These are phyloP conservation scores for Immersiporthe knoxdaviesiana DNA, from an alignment of 2,329 filamentous ascomycete genomes.

Conservation along the genomic window DNA sequence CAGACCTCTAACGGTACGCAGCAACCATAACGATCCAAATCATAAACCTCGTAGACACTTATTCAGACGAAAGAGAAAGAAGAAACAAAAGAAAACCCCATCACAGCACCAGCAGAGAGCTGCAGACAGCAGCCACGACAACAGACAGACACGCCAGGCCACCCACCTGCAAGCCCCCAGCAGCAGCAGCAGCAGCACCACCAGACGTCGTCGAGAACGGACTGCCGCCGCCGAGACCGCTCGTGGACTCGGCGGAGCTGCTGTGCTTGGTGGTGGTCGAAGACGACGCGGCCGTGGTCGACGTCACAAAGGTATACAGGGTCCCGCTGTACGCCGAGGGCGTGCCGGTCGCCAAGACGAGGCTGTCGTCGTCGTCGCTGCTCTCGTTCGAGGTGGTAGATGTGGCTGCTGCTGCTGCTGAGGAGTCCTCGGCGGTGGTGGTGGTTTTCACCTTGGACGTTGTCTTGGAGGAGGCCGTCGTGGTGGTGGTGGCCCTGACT, in stretches of 20 bases:
- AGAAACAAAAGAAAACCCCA: background rate
- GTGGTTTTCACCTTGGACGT: background rate
- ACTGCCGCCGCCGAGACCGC: conserved; percentile 21
- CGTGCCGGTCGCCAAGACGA: conserved; percentile 23
- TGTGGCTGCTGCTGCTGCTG: background rate
- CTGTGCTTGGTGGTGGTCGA: background rate
- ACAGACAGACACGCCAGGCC: background rate
- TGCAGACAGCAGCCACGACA: background rate
- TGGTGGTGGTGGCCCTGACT: background rate
- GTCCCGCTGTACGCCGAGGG: conserved; percentile 10
- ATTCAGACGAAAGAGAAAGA: background rate
- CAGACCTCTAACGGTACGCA: background rate
- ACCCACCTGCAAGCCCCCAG: too few species aligned
- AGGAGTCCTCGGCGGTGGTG: background rate
- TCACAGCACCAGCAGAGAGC: conserved; percentile 8
- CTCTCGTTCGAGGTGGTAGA: background rate
- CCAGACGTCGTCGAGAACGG: conserved; percentile 16
- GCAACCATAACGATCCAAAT: background rate
- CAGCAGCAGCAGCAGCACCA: background rate
- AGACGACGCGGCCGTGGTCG: conserved; percentile 6
- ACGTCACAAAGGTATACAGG: conserved; percentile 16
- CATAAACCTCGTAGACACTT: conserved; percentile 9
- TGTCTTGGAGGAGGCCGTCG: background rate
- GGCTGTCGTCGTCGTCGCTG: conserved; percentile 22
- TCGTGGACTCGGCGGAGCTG: background rate